Evolutionary conservation across 2,329 filamentous ascomycete species (phyloP).

Genomic region (Fusarium euwallaceae): DNA sequence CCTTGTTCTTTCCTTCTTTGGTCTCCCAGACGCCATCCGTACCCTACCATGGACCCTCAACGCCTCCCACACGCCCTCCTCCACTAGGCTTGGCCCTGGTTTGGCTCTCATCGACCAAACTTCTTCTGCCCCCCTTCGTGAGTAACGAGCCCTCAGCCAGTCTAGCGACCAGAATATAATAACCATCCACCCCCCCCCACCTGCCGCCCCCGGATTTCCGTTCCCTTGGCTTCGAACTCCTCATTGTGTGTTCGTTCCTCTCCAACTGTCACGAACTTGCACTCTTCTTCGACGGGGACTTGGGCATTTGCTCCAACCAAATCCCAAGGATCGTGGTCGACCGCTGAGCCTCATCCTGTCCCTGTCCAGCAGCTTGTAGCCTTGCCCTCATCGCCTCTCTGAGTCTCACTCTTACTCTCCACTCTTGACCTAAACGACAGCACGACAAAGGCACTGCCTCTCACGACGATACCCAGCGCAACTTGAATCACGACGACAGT

Average conservation of each 20-base stretch:
- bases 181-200: conserved; percentile 49
- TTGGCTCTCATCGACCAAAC: conserved; percentile 38
- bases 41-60: conserved; percentile 35
- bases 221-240: conserved; percentile 47
- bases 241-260: conserved; percentile 30
- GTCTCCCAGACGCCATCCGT: conserved; percentile 33
- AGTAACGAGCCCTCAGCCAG: conserved; percentile 33
- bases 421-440: conserved; percentile 18
- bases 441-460: conserved; percentile 22
- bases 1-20: conserved; percentile 8
- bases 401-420: conserved; percentile 26
- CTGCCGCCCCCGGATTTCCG: conserved; percentile 49
- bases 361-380: conserved; percentile 18
- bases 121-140: conserved; percentile 37
- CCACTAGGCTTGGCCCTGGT: conserved; percentile 35
- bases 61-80: conserved; percentile 39
- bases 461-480: conserved; percentile 10
- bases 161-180: conserved; percentile 48
- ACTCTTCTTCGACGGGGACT: conserved; percentile 30
- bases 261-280: conserved; percentile 31
- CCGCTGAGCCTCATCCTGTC: conserved; percentile 38
- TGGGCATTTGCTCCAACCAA: conserved; percentile 34
- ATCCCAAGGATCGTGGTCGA: conserved; percentile 39
- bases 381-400: conserved; percentile 23
- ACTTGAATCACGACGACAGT: conserved; percentile 19